phyloP scores from a whole-genome alignment of 371 early-diverging fungal genomes.

The Circinella umbellata region DNA sequence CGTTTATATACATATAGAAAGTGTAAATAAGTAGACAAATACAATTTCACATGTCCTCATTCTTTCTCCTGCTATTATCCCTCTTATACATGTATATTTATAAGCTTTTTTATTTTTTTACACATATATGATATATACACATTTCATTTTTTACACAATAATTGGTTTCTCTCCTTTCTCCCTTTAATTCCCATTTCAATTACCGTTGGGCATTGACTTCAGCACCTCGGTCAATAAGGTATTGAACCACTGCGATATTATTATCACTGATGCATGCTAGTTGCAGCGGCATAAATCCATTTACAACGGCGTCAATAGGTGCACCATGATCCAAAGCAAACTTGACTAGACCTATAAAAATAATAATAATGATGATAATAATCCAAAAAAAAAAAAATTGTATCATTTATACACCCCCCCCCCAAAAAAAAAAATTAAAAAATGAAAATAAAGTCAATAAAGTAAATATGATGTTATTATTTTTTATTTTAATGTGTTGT shows the following conservation, averaged over 20 bases:
- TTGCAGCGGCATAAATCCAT: slow-evolving; percentile 75
- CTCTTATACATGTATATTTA: no score
- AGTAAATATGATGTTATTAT: no score
- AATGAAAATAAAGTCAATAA: no score
- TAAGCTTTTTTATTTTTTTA: no score
- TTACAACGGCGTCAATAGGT: slow-evolving; percentile 68
- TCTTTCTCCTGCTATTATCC: no score
- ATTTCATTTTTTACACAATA: no score
- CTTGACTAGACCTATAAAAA: slow-evolving; percentile 62
- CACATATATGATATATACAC: no score
- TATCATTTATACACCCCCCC: background rate
- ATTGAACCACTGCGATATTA: slow-evolving; percentile 70
- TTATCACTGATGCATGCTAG: slow-evolving; percentile 69
- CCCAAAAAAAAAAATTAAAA: background rate
- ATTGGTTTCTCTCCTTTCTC: background rate
- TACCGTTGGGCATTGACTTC: slow-evolving; percentile 72
- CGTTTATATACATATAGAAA: no score
- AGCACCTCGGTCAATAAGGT: slow-evolving; percentile 74
- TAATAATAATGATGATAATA: no score
- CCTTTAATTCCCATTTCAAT: background rate
- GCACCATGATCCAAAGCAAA: slow-evolving; percentile 77
- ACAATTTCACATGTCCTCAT: background rate
- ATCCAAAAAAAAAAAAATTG: no score
- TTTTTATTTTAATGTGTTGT: no score
- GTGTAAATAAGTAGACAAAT: no score